Evolutionary conservation across 1,284 basidiomycete species (phyloP).

Genomic region (Microbotryum intermedium): DNA sequence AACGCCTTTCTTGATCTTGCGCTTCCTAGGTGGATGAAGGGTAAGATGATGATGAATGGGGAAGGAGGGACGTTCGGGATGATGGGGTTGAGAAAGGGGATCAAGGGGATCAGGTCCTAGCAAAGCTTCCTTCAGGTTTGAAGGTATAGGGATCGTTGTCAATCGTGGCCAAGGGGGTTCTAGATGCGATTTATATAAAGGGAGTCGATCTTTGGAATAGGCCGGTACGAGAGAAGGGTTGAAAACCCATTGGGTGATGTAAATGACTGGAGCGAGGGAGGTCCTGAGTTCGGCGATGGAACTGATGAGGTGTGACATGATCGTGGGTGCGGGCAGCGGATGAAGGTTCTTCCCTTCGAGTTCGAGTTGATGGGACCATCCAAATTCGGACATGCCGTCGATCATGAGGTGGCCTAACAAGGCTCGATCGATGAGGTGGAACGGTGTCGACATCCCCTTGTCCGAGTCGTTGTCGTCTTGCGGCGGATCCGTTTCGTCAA

Average conservation of each 20-base stretch:
- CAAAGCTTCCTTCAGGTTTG: constrained; percentile 23
- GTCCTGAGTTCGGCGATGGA: constrained; percentile 49
- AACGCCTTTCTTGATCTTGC: constrained; percentile 34
- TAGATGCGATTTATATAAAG: constrained; percentile 40
- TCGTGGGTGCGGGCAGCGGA: constrained; percentile 47
- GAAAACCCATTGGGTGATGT: constrained; percentile 60
- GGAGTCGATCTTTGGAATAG: constrained; percentile 25
- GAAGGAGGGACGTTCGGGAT: constrained; percentile 14
- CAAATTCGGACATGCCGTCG: constrained; percentile 65
- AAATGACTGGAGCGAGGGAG: constrained; percentile 49
- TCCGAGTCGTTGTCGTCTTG: constrained; percentile 53
- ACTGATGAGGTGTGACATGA: constrained; percentile 33
- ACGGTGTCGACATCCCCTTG: neutral
- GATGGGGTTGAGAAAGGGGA: constrained; percentile 1
- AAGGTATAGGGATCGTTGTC: constrained; percentile 44
- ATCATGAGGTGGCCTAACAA: constrained; percentile 39
- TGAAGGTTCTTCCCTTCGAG: constrained; percentile 34
- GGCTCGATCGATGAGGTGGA: neutral
- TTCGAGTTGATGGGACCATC: constrained; percentile 63
- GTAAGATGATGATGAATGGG: constrained; percentile 48
- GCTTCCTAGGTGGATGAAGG: constrained; percentile 32
- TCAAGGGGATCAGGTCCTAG: constrained; percentile 10
- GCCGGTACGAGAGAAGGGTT: constrained; percentile 34
- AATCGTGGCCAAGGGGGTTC: constrained; percentile 46
- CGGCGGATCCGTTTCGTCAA: constrained; percentile 47